These are phyloP conservation scores for Fraxinus velutina DNA, from an alignment of 305 asterid genomes.

Conservation along the genomic window DNA sequence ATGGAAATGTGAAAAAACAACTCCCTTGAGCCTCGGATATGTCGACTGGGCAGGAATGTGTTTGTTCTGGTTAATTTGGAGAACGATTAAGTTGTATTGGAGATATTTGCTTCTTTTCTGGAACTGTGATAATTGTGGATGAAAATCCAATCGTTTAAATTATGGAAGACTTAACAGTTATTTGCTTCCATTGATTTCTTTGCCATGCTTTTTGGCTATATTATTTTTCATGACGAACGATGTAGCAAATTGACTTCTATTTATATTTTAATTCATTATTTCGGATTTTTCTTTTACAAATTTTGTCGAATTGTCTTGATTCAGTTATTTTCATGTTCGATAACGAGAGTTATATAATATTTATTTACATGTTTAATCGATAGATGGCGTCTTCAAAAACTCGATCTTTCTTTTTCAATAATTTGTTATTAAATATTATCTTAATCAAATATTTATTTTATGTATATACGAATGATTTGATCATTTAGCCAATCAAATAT, in stretches of 20 bases:
- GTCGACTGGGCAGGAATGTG: background rate
- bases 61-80: background rate
- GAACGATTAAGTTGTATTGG: background rate
- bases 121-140: background rate
- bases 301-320: background rate
- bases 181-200: background rate
- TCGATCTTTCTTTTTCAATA: background rate
- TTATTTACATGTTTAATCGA: background rate
- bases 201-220: background rate
- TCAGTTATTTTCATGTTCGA: background rate
- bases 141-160: background rate
- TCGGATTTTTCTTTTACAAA: background rate
- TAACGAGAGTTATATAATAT: background rate
- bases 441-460: no score
- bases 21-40: slow-evolving; percentile 12
- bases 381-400: background rate
- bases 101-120: background rate
- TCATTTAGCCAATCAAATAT: background rate
- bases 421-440: background rate
- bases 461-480: no score
- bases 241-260: background rate
- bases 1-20: slow-evolving; percentile 47
- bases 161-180: background rate
- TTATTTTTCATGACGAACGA: background rate
- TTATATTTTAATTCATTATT: background rate